Percentiles rank a stretch among this genome's conserved stretches.
phyloP scores from a whole-genome alignment of 140 eudicot genomes.

The Oenanthe javanica region DNA sequence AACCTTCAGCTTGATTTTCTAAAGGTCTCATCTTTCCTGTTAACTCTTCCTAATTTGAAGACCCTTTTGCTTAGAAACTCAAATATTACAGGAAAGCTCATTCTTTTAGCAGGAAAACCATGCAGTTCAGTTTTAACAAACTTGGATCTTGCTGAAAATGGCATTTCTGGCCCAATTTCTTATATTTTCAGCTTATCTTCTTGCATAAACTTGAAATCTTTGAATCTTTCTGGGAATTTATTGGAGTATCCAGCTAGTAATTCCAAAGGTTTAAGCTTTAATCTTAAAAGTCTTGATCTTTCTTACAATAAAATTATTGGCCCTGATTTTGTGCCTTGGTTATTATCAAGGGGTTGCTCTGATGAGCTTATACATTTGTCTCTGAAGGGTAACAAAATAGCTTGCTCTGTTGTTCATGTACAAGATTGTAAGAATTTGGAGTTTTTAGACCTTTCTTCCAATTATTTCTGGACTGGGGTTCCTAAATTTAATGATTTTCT shows the following conservation, averaged over 20 bases:
- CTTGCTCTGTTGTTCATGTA: slow-evolving; percentile 15
- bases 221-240: slow-evolving; percentile 53
- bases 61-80: slow-evolving; percentile 34
- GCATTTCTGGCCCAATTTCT: slow-evolving; percentile 52
- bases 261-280: slow-evolving; percentile 16
- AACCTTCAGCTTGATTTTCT: slow-evolving; percentile 33
- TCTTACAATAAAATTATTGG: slow-evolving; percentile 58
- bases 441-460: slow-evolving; percentile 35
- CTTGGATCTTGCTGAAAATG: slow-evolving; percentile 72
- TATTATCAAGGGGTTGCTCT: slow-evolving; percentile 39
- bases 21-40: slow-evolving; percentile 27
- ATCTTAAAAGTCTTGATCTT: slow-evolving; percentile 42
- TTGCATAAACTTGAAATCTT: slow-evolving; percentile 33
- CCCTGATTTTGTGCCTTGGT: slow-evolving; percentile 45
- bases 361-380: slow-evolving; percentile 37
- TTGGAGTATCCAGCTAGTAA: slow-evolving; percentile 36
- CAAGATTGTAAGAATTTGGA: slow-evolving; percentile 27
- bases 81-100: slow-evolving; percentile 45
- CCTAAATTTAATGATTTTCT: slow-evolving; percentile 39
- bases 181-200: slow-evolving; percentile 28
- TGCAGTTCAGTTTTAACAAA: slow-evolving; percentile 32
- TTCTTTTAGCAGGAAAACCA: slow-evolving; percentile 26
- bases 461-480: slow-evolving; percentile 33
- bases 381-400: slow-evolving; percentile 30
- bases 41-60: slow-evolving; percentile 31